Evolutionary conservation across 2,329 filamentous ascomycete genomes (phyloP), one percentile per base, ranked within the genome.

Genomic region (Fusarium sp.): DNA sequence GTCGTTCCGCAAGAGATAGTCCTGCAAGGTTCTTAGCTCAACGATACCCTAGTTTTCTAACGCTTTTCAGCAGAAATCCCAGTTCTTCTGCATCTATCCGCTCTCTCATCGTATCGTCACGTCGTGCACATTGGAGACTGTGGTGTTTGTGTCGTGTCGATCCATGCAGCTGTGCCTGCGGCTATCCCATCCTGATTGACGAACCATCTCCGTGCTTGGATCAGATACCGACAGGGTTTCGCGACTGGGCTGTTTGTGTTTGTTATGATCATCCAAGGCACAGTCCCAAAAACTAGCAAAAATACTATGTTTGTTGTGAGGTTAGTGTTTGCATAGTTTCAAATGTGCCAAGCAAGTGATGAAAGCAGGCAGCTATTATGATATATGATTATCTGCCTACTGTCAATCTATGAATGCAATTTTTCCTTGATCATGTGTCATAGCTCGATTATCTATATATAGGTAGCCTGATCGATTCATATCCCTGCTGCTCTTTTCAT

Each of bases 161-260:
- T 65, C 62, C 31, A 65, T 65, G 62, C 52, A 65, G 52, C 49
- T 42, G 60, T 63, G 48, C 60, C 57, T 63, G 60, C 38, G 57
- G 38, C 60, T 49, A 35, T 56, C 57, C 58, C 28, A 52, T 23
- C 62, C 42, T 47, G 44, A 63, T 63, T 49, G 60, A 59, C 59
- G 60, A 64, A 64, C 61, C 59, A 50, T 50, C 16, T 39, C 61
- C 28, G 44, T 50, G 62, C 62, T 58, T 64, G 52, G 46, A 50
- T 63, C 57, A 63, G 48, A 57, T 63, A 23, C 18, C 24, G 58
- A 37, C 60, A 63, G 42, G 48, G 58, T 48, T 63, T 44, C 43
- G 39, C 44, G 44, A 64, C 59, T 16, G 18, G 26, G 8, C 23
- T 52, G 35, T 43, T 43, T 49, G 29, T 49, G 29, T 57, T 46